Percentiles rank a stretch among this genome's conserved stretches.
These are phyloP conservation scores for Solanum sitiens DNA, from an alignment of 257 asterid species.

Conservation along the genomic window DNA sequence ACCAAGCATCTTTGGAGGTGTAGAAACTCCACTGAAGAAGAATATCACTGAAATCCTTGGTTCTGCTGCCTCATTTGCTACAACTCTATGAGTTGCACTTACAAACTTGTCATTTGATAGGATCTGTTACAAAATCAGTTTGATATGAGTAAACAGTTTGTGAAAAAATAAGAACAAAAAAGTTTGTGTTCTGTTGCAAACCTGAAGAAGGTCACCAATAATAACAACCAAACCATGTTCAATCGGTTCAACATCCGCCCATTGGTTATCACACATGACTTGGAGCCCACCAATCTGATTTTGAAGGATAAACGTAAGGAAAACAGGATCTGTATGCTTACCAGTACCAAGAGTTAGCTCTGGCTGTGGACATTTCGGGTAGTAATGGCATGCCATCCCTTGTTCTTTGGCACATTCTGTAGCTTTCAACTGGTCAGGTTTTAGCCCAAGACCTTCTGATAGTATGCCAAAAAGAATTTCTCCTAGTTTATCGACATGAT, in stretches of 20 bases:
- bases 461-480: background rate
- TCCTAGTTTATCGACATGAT: background rate
- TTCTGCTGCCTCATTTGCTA: constrained; percentile 33
- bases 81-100: constrained; percentile 8
- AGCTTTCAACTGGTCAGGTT: no score
- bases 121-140: background rate
- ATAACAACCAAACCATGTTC: no score
- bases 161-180: no score
- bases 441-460: no score
- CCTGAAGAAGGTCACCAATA: background rate
- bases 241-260: no score
- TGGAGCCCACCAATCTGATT: background rate
- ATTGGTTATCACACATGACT: no score
- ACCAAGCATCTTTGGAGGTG: constrained; percentile 21
- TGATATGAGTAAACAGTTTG: background rate
- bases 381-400: no score
- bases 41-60: constrained; percentile 69
- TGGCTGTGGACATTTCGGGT: no score
- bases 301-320: no score
- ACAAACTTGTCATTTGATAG: background rate
- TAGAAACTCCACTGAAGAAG: constrained; percentile 30
- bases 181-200: background rate
- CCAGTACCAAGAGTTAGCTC: no score
- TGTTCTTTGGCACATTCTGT: no score
- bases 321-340: no score